Conservation (phyloP, 2,329 filamentous ascomycete genomes). For the Xylaria sp. region DNA sequence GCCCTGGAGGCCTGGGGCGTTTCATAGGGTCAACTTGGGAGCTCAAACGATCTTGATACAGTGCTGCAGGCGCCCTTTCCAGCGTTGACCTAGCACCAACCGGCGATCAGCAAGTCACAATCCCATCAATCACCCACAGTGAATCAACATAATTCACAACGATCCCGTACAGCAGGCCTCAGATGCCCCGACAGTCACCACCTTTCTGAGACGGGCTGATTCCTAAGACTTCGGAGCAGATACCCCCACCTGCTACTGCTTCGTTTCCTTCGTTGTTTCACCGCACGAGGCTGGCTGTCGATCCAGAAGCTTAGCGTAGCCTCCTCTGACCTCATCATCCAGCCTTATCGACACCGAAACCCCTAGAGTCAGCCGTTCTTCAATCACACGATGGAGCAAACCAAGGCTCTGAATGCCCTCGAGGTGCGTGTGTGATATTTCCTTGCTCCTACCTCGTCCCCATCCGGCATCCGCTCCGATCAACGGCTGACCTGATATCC, state of each 20-base stretch:
- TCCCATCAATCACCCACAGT: conserved; percentile 9
- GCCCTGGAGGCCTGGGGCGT: neutral
- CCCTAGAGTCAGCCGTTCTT: conserved; percentile 6
- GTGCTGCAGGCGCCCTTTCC: no score
- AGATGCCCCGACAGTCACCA: conserved; percentile 4
- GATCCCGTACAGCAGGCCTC: neutral
- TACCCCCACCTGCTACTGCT: neutral
- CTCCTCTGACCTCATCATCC: conserved; percentile 5
- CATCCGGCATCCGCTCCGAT: no score
- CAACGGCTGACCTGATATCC: conserved; percentile 14
- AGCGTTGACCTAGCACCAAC: no score
- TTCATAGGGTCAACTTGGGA: conserved; percentile 5
- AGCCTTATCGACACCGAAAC: conserved; percentile 5
- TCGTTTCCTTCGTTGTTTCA: conserved; percentile 6
- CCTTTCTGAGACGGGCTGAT: no score
- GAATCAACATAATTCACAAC: conserved; percentile 2
- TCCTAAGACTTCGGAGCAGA: no score
- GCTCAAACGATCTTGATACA: conserved; percentile 37
- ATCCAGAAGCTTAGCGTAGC: conserved; percentile 22
- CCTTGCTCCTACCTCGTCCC: neutral
- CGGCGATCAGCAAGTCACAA: conserved; percentile 14
- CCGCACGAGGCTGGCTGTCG: conserved; percentile 7
- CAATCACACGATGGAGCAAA: conserved; percentile 68
- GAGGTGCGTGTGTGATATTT: conserved; percentile 50
- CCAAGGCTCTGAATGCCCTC: conserved; percentile 65